phyloP scores from a whole-genome alignment of 768 basidiomycete genomes.

The Hirschioporus abietinus region DNA sequence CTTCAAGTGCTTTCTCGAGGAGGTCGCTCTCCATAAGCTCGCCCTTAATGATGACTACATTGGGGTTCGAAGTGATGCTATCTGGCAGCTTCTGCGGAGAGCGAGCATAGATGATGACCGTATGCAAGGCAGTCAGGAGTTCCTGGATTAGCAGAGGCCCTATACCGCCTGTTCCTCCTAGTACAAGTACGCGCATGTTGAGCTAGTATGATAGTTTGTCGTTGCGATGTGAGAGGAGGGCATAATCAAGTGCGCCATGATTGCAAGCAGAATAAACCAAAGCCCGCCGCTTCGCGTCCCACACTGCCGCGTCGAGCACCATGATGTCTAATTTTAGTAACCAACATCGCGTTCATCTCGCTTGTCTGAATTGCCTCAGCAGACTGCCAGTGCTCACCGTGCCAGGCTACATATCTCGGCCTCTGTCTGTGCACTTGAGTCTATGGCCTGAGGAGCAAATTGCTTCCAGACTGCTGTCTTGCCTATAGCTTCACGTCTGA shows the following conservation, averaged over 20 bases:
- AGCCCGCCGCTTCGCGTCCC: background rate
- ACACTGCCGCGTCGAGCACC: background rate
- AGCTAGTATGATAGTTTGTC: background rate
- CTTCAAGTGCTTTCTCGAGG: slow-evolving; percentile 47
- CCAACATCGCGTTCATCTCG: background rate
- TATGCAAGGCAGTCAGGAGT: slow-evolving; percentile 38
- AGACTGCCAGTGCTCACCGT: too few species aligned
- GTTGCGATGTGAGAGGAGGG: background rate
- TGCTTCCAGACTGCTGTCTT: too few species aligned
- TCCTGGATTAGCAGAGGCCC: slow-evolving; percentile 56
- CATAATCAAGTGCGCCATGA: background rate
- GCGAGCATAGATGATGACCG: slow-evolving; percentile 57
- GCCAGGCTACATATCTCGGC: too few species aligned
- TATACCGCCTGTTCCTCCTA: slow-evolving; percentile 64
- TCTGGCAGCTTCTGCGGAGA: slow-evolving; percentile 58
- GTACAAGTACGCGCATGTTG: slow-evolving; percentile 50
- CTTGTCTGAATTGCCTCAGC: background rate
- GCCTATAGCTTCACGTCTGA: background rate
- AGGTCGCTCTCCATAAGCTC: slow-evolving; percentile 46
- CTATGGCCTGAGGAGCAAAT: too few species aligned
- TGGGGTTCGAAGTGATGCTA: slow-evolving; percentile 37
- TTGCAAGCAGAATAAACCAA: background rate
- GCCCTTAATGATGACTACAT: slow-evolving; percentile 49
- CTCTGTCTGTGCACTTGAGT: too few species aligned
- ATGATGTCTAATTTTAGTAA: too few species aligned